These are phyloP conservation scores for Plasmopara halstedii DNA, from an alignment of 352 stramenopile genomes.

Conservation along the genomic window DNA sequence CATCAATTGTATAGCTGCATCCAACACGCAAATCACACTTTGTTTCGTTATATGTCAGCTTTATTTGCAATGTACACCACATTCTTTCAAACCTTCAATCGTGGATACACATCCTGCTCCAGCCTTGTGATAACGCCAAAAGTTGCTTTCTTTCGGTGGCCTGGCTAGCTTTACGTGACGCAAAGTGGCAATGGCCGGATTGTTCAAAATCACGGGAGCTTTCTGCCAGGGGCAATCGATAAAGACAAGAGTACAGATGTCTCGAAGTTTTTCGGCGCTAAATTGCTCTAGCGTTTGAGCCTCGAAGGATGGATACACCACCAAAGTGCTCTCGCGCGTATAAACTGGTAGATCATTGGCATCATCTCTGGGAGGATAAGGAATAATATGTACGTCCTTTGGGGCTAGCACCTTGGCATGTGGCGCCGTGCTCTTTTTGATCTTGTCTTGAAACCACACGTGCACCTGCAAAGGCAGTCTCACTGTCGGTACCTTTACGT, in stretches of 20 bases:
- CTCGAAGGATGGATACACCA: slow-evolving; percentile 77
- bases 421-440: slow-evolving; percentile 85
- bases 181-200: slow-evolving; percentile 44
- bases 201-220: slow-evolving; percentile 58
- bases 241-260: slow-evolving; percentile 68
- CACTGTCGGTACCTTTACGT: slow-evolving; percentile 42
- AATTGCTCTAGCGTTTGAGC: slow-evolving; percentile 60
- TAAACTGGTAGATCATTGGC: slow-evolving; percentile 29
- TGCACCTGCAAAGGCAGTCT: slow-evolving; percentile 68
- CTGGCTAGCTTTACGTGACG: slow-evolving; percentile 73
- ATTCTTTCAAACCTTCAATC: slow-evolving; percentile 65
- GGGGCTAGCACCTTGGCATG: slow-evolving; percentile 75
- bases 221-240: slow-evolving; percentile 87
- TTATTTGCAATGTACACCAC: neutral
- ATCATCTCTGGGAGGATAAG: slow-evolving; percentile 29
- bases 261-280: slow-evolving; percentile 40
- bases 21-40: neutral
- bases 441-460: slow-evolving; percentile 85
- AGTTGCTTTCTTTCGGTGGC: slow-evolving; percentile 75
- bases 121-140: slow-evolving; percentile 84
- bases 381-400: slow-evolving; percentile 63
- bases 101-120: slow-evolving; percentile 82
- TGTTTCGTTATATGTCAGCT: neutral
- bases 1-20: slow-evolving; percentile 73
- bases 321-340: slow-evolving; percentile 48